phyloP scores from a whole-genome alignment of 2,329 filamentous ascomycete species.

The Ceratocystis eucalypticola region DNA sequence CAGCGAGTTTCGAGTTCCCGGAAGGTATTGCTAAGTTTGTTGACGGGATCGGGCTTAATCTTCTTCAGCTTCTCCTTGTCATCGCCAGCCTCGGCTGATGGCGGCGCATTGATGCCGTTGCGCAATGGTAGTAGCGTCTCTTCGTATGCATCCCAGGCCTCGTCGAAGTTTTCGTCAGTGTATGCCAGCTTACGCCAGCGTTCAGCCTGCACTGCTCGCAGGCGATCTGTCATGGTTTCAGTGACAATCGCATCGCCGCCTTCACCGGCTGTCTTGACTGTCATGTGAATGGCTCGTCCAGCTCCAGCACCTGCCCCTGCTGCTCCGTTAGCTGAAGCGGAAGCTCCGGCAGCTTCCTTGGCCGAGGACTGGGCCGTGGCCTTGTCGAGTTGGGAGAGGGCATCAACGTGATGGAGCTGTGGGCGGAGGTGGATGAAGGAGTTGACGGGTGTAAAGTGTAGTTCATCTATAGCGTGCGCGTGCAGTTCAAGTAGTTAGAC shows the following conservation, averaged over 20 bases:
- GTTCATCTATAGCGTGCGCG: constrained; percentile 45
- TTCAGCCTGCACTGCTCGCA: constrained; percentile 69
- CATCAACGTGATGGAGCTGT: constrained; percentile 87
- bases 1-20: constrained; percentile 13
- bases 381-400: constrained; percentile 56
- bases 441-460: constrained; percentile 74
- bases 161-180: constrained; percentile 64
- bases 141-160: constrained; percentile 63
- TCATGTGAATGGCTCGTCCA: constrained; percentile 71
- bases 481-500: not conserved
- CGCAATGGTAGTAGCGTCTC: constrained; percentile 43
- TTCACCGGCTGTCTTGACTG: constrained; percentile 62
- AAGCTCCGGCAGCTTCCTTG: constrained; percentile 21
- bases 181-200: constrained; percentile 68
- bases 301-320: constrained; percentile 31
- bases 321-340: constrained; percentile 26
- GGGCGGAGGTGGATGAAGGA: constrained; percentile 80
- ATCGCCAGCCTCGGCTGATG: not conserved
- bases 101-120: constrained; percentile 15
- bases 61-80: constrained; percentile 15
- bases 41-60: constrained; percentile 19
- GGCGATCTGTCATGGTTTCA: constrained; percentile 60
- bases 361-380: constrained; percentile 29
- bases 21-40: constrained; percentile 14
- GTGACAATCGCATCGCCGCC: constrained; percentile 47